A percentile compares a stretch with the other conserved stretches of the same genome.
phyloP scores from a whole-genome alignment of 139 green algal genomes.

The Dunaliella primolecta region DNA sequence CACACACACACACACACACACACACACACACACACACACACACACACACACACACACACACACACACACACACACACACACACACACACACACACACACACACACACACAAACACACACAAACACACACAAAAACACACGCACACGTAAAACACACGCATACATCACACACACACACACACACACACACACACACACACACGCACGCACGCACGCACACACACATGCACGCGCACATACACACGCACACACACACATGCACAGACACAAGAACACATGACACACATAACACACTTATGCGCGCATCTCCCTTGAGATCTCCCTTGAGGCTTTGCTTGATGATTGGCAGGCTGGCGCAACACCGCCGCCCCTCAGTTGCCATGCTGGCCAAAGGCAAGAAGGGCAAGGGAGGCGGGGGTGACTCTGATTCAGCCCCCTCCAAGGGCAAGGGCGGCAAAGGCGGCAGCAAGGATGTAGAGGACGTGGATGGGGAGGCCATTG shows the following conservation, averaged over 20 bases:
- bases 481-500: constrained; percentile 33
- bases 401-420: not conserved
- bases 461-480: not conserved
- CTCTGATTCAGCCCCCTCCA: constrained; percentile 4
- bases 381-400: constrained; percentile 8
- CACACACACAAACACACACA: too few species aligned
- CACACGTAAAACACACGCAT: not conserved
- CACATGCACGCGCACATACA: not conserved
- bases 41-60: not conserved
- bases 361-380: not conserved
- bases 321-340: not conserved
- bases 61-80: not conserved
- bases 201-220: not conserved
- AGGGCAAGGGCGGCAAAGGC: constrained; percentile 41
- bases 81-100: too few species aligned
- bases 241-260: not conserved
- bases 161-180: not conserved
- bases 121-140: not conserved
- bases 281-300: too few species aligned
- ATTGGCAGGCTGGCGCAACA: not conserved
- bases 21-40: not conserved
- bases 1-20: not conserved
- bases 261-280: not conserved
- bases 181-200: not conserved
- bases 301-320: too few species aligned